These are phyloP conservation scores for Aphanomyces astaci DNA, from an alignment of 352 stramenopile species.

Conservation along the genomic window DNA sequence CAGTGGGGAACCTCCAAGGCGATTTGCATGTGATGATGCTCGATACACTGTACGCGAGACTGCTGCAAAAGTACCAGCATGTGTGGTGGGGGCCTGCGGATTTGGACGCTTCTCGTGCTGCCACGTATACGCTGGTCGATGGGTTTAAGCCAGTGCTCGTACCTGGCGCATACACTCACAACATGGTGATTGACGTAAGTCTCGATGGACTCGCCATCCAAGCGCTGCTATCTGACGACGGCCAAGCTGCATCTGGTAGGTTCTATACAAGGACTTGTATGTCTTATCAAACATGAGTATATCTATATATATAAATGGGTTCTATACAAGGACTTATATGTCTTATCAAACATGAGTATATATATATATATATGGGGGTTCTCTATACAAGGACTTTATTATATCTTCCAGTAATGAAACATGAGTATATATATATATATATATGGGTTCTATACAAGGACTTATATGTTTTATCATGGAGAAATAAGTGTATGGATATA, in stretches of 20 bases:
- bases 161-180: slow-evolving; percentile 85
- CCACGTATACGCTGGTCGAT: too few species aligned
- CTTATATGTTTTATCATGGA: too few species aligned
- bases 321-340: too few species aligned
- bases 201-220: slow-evolving; percentile 70
- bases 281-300: too few species aligned
- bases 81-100: slow-evolving; percentile 91
- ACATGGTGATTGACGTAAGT: slow-evolving; percentile 59
- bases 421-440: too few species aligned
- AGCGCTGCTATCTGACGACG: slow-evolving; percentile 51
- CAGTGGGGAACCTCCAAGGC: slow-evolving; percentile 90
- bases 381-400: too few species aligned
- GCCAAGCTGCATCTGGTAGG: slow-evolving; percentile 13
- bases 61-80: slow-evolving; percentile 90
- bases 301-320: too few species aligned
- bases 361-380: too few species aligned
- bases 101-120: slow-evolving; percentile 61
- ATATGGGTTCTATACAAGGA: too few species aligned
- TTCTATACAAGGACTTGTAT: slow-evolving; percentile 17
- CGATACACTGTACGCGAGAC: slow-evolving; percentile 90
- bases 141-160: slow-evolving; percentile 79
- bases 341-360: too few species aligned
- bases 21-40: slow-evolving; percentile 89
- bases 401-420: too few species aligned
- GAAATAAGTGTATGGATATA: too few species aligned